phyloP scores from a whole-genome alignment of 176 grass and related monocot genomes.

The Carex parvula region DNA sequence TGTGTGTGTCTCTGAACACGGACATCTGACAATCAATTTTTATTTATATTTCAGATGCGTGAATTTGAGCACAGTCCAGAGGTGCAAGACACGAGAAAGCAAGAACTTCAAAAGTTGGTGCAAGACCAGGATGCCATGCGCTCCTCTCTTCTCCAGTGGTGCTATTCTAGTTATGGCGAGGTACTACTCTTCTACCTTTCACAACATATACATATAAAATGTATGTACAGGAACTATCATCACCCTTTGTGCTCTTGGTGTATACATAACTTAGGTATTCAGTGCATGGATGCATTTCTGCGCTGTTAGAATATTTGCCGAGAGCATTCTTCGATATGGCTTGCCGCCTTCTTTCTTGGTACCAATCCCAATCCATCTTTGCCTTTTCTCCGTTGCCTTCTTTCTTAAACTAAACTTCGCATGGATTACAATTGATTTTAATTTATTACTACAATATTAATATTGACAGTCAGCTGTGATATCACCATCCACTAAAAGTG shows the following conservation, averaged over 20 bases:
- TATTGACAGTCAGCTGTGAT: conserved; percentile 61
- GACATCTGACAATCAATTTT: conserved; percentile 1
- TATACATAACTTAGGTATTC: conserved; percentile 65
- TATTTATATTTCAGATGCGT: conserved; percentile 48
- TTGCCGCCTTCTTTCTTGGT: conserved; percentile 84
- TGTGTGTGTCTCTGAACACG: not conserved
- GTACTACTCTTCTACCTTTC: conserved; percentile 32
- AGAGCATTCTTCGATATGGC: conserved; percentile 99
- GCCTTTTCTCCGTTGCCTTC: not conserved
- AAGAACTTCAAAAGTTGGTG: conserved; percentile 78
- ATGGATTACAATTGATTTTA: conserved; percentile 13
- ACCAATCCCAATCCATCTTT: not conserved
- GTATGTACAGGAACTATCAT: not conserved
- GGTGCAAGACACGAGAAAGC: conserved; percentile 70
- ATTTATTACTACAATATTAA: not conserved
- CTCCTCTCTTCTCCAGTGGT: conserved; percentile 86
- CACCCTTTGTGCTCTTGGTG: not conserved
- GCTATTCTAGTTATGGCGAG: conserved; percentile 96
- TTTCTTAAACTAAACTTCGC: not conserved
- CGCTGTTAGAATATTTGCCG: conserved; percentile 76
- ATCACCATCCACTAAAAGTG: conserved; percentile 60
- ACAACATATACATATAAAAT: not conserved
- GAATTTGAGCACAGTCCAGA: conserved; percentile 96
- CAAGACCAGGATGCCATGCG: conserved; percentile 83
- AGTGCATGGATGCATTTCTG: conserved; percentile 99